Conservation (phyloP, 2,329 filamentous ascomycete genomes). For the Magnaporthiopsis incrustans region DNA sequence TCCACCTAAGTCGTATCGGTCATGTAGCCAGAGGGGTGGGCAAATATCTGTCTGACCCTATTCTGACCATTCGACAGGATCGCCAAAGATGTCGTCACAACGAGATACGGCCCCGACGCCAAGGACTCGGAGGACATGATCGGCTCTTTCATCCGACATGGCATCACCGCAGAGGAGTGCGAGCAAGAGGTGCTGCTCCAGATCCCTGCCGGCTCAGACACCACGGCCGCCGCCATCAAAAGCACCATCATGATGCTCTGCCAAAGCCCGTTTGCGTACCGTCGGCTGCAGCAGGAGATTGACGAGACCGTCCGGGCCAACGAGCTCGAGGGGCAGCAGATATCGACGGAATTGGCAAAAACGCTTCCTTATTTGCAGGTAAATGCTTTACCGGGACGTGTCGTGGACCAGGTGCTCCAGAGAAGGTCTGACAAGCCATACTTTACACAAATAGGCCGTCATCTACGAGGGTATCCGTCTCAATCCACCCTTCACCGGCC, state of each 20-base stretch:
- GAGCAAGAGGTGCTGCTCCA: constrained; percentile 23
- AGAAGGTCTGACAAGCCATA: too few relatives aligned
- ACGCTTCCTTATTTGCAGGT: constrained; percentile 20
- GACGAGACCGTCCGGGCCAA: constrained; percentile 25
- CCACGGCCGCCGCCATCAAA: constrained; percentile 41
- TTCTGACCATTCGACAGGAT: constrained; percentile 17
- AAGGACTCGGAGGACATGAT: constrained; percentile 41
- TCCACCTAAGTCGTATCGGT: too few relatives aligned
- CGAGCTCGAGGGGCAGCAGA: constrained; percentile 18
- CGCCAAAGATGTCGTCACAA: constrained; percentile 31
- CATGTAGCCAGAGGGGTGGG: too few relatives aligned
- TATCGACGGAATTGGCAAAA: constrained; percentile 19
- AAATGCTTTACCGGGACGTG: background rate
- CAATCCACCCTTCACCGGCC: constrained; percentile 14
- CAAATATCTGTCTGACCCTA: background rate
- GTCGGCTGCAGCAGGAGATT: constrained; percentile 36
- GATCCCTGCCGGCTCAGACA: constrained; percentile 34
- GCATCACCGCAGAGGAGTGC: constrained; percentile 20
- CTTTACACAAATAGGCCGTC: constrained; percentile 10
- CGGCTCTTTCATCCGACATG: constrained; percentile 24
- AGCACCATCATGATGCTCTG: constrained; percentile 39
- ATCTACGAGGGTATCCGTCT: constrained; percentile 18
- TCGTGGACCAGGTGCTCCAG: too few relatives aligned
- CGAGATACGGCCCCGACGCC: constrained; percentile 32
- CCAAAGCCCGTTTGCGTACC: constrained; percentile 34